Percentiles rank a stretch among this genome's conserved stretches.
phyloP scores from a whole-genome alignment of 2,329 filamentous ascomycete species.

The Epichloe aotearoae region DNA sequence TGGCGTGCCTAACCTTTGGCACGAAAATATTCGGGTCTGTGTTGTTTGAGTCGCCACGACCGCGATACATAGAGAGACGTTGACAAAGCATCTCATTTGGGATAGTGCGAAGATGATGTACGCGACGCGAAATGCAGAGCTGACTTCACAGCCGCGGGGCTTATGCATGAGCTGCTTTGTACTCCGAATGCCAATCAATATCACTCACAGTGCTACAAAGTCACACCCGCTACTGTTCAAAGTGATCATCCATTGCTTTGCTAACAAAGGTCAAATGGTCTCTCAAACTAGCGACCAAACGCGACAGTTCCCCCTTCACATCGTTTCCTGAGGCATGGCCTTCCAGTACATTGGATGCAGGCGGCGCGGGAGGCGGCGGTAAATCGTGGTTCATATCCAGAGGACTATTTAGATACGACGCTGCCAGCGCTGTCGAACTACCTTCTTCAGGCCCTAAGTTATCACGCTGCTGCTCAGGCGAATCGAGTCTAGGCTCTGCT shows the following conservation, averaged over 20 bases:
- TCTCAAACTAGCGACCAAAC: constrained; percentile 32
- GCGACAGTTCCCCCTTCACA: constrained; percentile 25
- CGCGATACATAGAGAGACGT: too few relatives aligned
- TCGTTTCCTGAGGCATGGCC: constrained; percentile 14
- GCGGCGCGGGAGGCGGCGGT: background rate
- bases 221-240: background rate
- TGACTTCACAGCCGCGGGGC: background rate
- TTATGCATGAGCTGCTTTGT: too few relatives aligned
- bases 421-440: background rate
- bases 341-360: background rate
- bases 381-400: background rate
- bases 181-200: too few relatives aligned
- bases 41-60: too few relatives aligned
- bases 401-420: background rate
- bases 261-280: constrained; percentile 34
- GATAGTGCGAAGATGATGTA: background rate
- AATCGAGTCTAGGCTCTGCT: background rate
- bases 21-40: too few relatives aligned
- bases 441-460: background rate
- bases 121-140: background rate
- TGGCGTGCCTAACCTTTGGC: too few relatives aligned
- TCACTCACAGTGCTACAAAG: background rate
- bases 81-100: too few relatives aligned
- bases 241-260: constrained; percentile 1
- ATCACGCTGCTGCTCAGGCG: background rate